Evolutionary conservation across 306 rosid species (phyloP).

Genomic region (Pterocarpus macrocarpus): DNA sequence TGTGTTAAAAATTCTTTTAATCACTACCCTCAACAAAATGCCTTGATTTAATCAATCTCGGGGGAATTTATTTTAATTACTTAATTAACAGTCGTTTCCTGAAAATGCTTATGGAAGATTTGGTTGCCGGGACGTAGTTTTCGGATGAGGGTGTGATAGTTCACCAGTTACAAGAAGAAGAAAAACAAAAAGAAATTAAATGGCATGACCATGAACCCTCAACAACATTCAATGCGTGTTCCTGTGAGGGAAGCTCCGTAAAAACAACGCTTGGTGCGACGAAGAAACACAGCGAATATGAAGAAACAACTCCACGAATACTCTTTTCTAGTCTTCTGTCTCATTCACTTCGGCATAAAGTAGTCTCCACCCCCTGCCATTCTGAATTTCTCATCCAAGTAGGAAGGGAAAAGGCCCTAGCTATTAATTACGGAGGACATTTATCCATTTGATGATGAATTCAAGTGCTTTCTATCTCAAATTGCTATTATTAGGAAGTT

Average conservation of each 20-base stretch:
- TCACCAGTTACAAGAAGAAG: conserved; percentile 37
- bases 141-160: conserved; percentile 49
- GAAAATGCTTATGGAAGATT: conserved; percentile 20
- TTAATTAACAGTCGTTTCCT: neutral
- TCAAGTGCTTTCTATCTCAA: neutral
- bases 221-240: conserved; percentile 34
- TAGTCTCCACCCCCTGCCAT: neutral
- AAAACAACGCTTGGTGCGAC: conserved; percentile 41
- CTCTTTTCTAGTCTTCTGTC: conserved; percentile 45
- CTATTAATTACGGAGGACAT: neutral
- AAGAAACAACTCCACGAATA: conserved; percentile 15
- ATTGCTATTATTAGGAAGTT: neutral
- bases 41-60: neutral
- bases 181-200: conserved; percentile 14
- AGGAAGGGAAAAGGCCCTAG: too few relatives aligned
- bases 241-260: conserved; percentile 32
- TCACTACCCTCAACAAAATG: neutral
- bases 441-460: neutral
- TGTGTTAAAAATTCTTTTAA: neutral
- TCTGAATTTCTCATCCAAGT: conserved; percentile 10
- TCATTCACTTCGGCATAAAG: conserved; percentile 42
- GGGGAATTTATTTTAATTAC: conserved; percentile 11
- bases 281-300: conserved; percentile 37
- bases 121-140: conserved; percentile 55
- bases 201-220: conserved; percentile 19